Conservation (phyloP, 2,329 filamentous ascomycete genomes). For the Neobulgaria alba region DNA sequence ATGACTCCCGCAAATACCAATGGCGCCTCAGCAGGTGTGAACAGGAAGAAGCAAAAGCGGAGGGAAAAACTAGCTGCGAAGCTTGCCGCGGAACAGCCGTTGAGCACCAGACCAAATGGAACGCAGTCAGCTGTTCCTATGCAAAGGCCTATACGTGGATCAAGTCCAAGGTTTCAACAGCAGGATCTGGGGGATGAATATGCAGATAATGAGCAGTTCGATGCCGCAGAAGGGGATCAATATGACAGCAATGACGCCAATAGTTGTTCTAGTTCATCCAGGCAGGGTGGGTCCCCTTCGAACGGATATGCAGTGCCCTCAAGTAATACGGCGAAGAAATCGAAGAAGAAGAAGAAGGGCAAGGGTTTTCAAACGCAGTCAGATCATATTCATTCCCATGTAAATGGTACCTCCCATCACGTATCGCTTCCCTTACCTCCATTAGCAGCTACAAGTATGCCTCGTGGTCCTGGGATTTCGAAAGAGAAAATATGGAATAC, state of each 20-base stretch:
- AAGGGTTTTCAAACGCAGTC: slow-evolving; percentile 16
- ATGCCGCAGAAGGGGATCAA: slow-evolving; percentile 41
- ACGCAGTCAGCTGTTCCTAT: slow-evolving; percentile 9
- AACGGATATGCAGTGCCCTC: slow-evolving; percentile 25
- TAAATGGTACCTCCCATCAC: slow-evolving; percentile 24
- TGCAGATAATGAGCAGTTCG: slow-evolving; percentile 30
- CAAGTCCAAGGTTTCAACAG: slow-evolving; percentile 24
- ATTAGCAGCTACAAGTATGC: slow-evolving; percentile 34
- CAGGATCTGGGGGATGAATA: slow-evolving; percentile 22
- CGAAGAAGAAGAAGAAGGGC: slow-evolving; percentile 34
- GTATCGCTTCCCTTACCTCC: slow-evolving; percentile 28
- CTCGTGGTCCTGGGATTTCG: slow-evolving; percentile 30
- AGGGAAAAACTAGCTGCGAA: slow-evolving; percentile 58
- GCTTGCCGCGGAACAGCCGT: slow-evolving; percentile 27
- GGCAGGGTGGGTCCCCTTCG: slow-evolving; percentile 24
- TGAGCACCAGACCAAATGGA: slow-evolving; percentile 17
- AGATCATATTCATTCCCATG: slow-evolving; percentile 19
- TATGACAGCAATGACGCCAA: slow-evolving; percentile 49
- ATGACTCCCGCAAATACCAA: slow-evolving; percentile 21
- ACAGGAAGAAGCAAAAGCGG: slow-evolving; percentile 93
- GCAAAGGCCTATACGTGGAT: slow-evolving; percentile 22
- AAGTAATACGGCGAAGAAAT: slow-evolving; percentile 27
- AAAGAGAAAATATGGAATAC: slow-evolving; percentile 96
- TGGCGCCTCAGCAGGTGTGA: slow-evolving; percentile 47
- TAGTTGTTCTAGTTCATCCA: slow-evolving; percentile 28